A percentile compares a stretch with the other conserved stretches of the same genome.
These are phyloP conservation scores for Xylariaceae sp. DNA, from an alignment of 2,329 filamentous ascomycete species.

Conservation along the genomic window DNA sequence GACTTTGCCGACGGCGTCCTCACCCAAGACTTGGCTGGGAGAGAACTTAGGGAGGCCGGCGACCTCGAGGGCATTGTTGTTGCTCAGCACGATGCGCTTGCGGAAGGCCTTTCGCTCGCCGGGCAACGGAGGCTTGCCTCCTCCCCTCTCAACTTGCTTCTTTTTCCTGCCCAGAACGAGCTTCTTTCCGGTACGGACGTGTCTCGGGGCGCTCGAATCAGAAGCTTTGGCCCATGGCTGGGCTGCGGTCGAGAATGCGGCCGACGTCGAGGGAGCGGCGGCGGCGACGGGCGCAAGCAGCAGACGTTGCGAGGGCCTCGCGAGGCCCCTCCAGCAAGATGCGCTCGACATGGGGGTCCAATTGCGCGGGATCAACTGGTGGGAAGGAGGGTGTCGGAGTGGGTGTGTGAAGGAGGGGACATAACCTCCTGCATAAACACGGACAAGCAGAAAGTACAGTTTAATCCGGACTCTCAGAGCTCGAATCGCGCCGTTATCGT, in stretches of 20 bases:
- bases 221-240: conserved; percentile 12
- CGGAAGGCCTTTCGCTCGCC: conserved; percentile 84
- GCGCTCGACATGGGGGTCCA: conserved; percentile 48
- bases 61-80: conserved; percentile 84
- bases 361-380: background rate
- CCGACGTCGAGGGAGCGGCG: conserved; percentile 30
- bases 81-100: conserved; percentile 87
- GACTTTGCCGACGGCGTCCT: conserved; percentile 58
- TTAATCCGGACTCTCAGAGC: too few species aligned
- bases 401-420: background rate
- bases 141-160: conserved; percentile 40
- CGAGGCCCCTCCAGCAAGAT: conserved; percentile 55
- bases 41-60: conserved; percentile 59
- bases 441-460: background rate
- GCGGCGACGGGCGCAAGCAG: conserved; percentile 22
- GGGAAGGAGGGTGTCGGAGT: background rate
- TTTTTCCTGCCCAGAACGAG: conserved; percentile 47
- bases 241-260: conserved; percentile 28
- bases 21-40: conserved; percentile 48
- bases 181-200: conserved; percentile 36
- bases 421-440: background rate
- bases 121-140: conserved; percentile 54
- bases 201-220: conserved; percentile 10
- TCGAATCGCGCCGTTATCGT: conserved; percentile 7
- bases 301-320: conserved; percentile 37